A percentile compares a stretch with the other conserved stretches of the same genome.
phyloP scores from a whole-genome alignment of 2,329 filamentous ascomycete genomes.

The Colletotrichum chrysophilum region DNA sequence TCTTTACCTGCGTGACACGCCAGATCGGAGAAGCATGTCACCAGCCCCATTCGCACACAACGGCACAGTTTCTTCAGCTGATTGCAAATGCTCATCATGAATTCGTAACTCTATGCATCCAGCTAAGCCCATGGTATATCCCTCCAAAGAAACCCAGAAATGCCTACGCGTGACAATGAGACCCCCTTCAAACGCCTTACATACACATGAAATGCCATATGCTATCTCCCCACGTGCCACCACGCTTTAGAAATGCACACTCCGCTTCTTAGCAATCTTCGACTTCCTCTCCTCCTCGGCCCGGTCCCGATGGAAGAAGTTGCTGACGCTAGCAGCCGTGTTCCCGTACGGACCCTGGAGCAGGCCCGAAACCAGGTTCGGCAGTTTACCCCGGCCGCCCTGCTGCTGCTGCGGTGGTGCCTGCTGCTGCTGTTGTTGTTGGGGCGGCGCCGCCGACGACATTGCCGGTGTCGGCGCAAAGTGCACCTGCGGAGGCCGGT shows the following conservation, averaged over 20 bases:
- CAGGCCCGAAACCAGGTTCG: slow-evolving; percentile 32
- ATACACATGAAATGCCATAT: neutral
- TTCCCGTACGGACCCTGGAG: slow-evolving; percentile 38
- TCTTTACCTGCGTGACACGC: too few relatives aligned
- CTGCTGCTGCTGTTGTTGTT: slow-evolving; percentile 22
- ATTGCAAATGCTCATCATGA: neutral
- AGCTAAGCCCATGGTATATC: neutral
- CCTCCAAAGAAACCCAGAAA: neutral
- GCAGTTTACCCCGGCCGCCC: slow-evolving; percentile 25
- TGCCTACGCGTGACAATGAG: neutral
- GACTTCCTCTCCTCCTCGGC: slow-evolving; percentile 42
- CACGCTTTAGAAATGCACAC: slow-evolving; percentile 44
- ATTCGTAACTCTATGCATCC: neutral
- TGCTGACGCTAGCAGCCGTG: slow-evolving; percentile 49
- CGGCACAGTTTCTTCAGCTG: too few relatives aligned
- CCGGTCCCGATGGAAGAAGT: slow-evolving; percentile 44
- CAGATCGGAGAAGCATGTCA: too few relatives aligned
- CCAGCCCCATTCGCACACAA: too few relatives aligned
- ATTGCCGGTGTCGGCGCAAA: slow-evolving; percentile 10
- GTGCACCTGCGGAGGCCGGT: slow-evolving; percentile 28
- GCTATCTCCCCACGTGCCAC: neutral
- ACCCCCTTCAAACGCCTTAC: neutral
- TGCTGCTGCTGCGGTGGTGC: slow-evolving; percentile 23
- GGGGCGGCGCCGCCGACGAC: slow-evolving; percentile 12
- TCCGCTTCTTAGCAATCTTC: slow-evolving; percentile 53